Conservation (phyloP, 2,329 filamentous ascomycete species). For the Davidsoniella neocaledoniae region DNA sequence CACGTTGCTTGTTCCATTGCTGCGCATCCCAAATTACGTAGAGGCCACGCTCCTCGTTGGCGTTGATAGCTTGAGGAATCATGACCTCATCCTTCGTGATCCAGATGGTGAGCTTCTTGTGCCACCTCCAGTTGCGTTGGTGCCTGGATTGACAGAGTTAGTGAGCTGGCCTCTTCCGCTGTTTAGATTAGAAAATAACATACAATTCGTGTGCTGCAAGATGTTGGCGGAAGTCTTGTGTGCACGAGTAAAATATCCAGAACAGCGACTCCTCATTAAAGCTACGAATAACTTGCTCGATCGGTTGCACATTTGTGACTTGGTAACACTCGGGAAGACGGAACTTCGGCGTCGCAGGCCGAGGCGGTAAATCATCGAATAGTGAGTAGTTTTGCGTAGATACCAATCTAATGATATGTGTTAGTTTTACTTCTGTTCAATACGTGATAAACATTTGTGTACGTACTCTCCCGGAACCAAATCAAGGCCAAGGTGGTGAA, state of each 20-base stretch:
- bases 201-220: constrained; percentile 47
- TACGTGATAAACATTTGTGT: background rate
- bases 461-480: constrained; percentile 40
- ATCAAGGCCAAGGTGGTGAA: constrained; percentile 39
- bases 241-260: constrained; percentile 54
- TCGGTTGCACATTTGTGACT: constrained; percentile 47
- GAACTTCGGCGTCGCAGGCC: constrained; percentile 39
- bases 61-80: constrained; percentile 41
- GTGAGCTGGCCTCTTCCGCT: background rate
- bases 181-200: constrained; percentile 16
- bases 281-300: constrained; percentile 47
- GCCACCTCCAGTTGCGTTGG: constrained; percentile 50
- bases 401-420: constrained; percentile 26
- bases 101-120: constrained; percentile 50
- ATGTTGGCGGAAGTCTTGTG: constrained; percentile 44
- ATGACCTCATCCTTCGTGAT: constrained; percentile 51
- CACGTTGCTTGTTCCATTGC: constrained; percentile 46
- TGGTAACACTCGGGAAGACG: constrained; percentile 49
- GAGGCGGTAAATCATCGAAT: constrained; percentile 41
- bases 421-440: background rate
- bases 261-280: constrained; percentile 55
- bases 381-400: constrained; percentile 44
- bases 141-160: constrained; percentile 25
- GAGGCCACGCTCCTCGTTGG: constrained; percentile 44
- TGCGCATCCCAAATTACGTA: constrained; percentile 49